Evolutionary conservation across 805 yeast genomes (phyloP), one percentile per base, ranked within the genome.

Genomic region (Nakazawaea anatomiae): DNA sequence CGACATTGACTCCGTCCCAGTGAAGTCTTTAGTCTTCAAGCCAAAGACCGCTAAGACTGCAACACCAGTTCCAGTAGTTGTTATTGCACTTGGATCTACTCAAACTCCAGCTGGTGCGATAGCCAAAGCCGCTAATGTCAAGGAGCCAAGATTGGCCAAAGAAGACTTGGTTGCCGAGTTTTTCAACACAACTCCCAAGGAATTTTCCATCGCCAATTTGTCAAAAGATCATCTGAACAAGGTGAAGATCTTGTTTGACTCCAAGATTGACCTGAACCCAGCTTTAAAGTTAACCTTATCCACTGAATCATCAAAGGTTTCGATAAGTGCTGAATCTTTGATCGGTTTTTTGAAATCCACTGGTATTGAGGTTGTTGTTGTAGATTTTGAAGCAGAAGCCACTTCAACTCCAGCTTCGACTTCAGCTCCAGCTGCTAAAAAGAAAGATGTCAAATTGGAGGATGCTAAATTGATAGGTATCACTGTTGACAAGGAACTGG

Each of bases 381-480:
- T 80, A 53, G 91, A 87, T 60, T 80, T 80, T 54, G 52, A 70
- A 7, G 76, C 77, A 35, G 72, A 74, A 28, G 70, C 75, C 42
- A 66, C 71, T 36, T 63, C 73, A 39, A 70, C 74, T 38, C 61
- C 74, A n/a, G 63, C 74, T 28, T 58, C 70, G 34, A 62, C 70
- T 25, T 55, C 62, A 31, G 55, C 62, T 14, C 52, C 61, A 34
- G 62, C 66, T 52, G 31, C 58, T 12, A 55, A 63, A 46, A 54
- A 61, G 43, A 58, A 67, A 9, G 58, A 63, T 10, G 86, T 87
- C 48, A 79, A 80, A 56, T 68, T 85, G 59, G 90, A 83, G 53
- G 96, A 88, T 64, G 94, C 96, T 46, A 90, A 92, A 63, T 73
- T 91, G 62, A 88, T 94, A 59, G 99, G 99, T 70, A 92, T 94